Evolutionary conservation across 495 filamentous ascomycete genomes (phyloP), one percentile per base, ranked within the genome.

Genomic region (Penicillium paxilli): DNA sequence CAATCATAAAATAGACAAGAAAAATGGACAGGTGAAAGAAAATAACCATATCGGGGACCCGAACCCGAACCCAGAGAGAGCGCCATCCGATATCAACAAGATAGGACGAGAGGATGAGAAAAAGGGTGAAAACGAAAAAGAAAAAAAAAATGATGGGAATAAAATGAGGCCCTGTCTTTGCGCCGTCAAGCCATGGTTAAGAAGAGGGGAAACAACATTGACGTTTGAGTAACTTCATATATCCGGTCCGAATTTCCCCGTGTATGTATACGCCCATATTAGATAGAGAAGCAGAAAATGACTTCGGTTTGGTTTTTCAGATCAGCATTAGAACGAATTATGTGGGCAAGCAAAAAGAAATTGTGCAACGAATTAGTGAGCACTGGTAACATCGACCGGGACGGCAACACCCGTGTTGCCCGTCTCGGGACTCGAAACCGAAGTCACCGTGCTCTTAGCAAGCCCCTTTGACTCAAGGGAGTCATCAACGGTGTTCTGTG

Each of bases 201-300:
- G 51, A 62, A 50, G 50, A 51, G 55, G 55, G 55, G 49, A 47
- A 57, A 55, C 57, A 40, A 60, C 49, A 57, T 58, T 57, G 49
- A 54, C 51, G 47, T 55, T 56, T 22, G 19, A 42, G 42, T 62
- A 57, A 62, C 22, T 48, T 56, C 58, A 60, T 70, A 67, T 62
- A 73, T 69, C 68, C 58, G 64, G 57, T 54, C 58, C 48, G 52
- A 58, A 32, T 58, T n/a, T n/a, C 57, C 54, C 56, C 73, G 68
- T 62, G 63, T 75, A 75, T 75, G 74, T 74, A 77, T 72, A 72
- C 60, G 71, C 67, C 69, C 65, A 45, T 62, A 69, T 69, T 71
- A 76, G 68, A 60, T 68, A 66, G 63, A 53, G 54, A 61, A 57
- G 54, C 55, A 62, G 48, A 55, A 60, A 56, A 55, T 55, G 38